Evolutionary conservation across 2,329 filamentous ascomycete genomes (phyloP), one percentile per base, ranked within the genome.

Genomic region (Coniella lustricola): DNA sequence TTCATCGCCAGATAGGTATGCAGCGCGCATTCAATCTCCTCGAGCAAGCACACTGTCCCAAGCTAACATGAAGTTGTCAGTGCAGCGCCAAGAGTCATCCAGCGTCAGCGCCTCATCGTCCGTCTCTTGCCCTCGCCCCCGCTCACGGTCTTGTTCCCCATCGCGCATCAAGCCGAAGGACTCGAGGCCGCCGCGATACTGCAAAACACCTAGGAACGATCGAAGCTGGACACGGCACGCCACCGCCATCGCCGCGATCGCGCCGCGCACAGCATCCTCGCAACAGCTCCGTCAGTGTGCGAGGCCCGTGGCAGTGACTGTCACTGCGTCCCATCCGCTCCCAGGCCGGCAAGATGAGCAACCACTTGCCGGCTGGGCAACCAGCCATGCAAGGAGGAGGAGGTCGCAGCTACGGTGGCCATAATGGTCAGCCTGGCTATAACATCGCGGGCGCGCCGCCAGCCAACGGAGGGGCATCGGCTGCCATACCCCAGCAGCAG

Each of bases 281-380:
- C 46, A 50, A 40, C 34, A 48, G 44, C 48, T 44, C 35, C 21
- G 22, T 50, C 31, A 25, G n/a, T 18, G 46, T 40, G 42, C 41
- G 21, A 25, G 25, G 40, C 32, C 25, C 45, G 29, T 32, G 46
- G 51, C 54, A 56, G 63, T 60, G 61, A 61, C 56, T 57, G 59
- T 59, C 58, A 58, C 59, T 59, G 57, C 58, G 56, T 54, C 53
- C 51, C 52, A 52, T 53, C 54, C 52, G 61, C 58, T 66, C 77
- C 77, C 75, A 79, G 70, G 77, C 78, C 80, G 81, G 79, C 79
- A 87, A 77, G 82, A 88, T 88, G 84, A 85, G 82, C 73, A 74
- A 74, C 70, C 77, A 74, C 84, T 81, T 85, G 81, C 81, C 82
- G 80, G 81, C 81, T 79, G 84, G 84, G 76, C 81, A 82, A 70